Evolutionary conservation across 805 yeast species (phyloP).

Genomic region (Hanseniaspora singularis): DNA sequence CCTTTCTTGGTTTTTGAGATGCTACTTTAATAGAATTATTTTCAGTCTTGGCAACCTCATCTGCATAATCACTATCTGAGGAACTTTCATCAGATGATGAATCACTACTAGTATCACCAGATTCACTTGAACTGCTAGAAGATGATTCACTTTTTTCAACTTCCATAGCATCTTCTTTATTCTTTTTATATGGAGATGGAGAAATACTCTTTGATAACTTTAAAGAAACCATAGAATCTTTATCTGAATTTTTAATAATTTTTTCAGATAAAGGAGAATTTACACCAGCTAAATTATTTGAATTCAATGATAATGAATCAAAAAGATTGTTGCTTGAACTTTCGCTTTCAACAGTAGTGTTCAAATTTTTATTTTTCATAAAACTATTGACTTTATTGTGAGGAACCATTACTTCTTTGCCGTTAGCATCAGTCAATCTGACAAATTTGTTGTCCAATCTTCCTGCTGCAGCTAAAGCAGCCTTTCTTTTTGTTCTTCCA

Average conservation of each 20-base stretch:
- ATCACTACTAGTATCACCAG: slow-evolving; percentile 16
- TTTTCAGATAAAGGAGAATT: slow-evolving; percentile 9
- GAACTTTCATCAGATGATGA: slow-evolving; percentile 23
- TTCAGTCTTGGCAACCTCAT: too few species aligned
- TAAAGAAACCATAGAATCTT: too few species aligned
- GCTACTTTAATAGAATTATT: too few species aligned
- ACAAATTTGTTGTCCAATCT: slow-evolving; percentile 23
- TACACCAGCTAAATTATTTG: background rate
- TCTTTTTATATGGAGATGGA: background rate
- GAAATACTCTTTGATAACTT: too few species aligned
- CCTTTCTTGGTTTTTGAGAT: slow-evolving; percentile 30
- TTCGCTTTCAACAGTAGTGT: too few species aligned
- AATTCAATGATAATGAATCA: background rate
- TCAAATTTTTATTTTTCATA: slow-evolving; percentile 13
- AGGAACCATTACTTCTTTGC: slow-evolving; percentile 4
- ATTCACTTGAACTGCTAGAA: slow-evolving; percentile 23
- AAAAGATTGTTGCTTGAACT: slow-evolving; percentile 6
- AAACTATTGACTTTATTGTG: slow-evolving; percentile 14
- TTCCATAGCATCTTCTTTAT: slow-evolving; percentile 17
- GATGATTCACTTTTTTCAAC: slow-evolving; percentile 18
- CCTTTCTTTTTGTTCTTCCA: slow-evolving; percentile 14
- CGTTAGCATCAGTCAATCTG: slow-evolving; percentile 19
- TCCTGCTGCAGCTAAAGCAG: slow-evolving; percentile 16
- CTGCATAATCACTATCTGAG: slow-evolving; percentile 18
- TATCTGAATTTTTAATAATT: background rate